These are phyloP conservation scores for Gypsophila paniculata DNA, from an alignment of 179 eudicot genomes.

Conservation along the genomic window DNA sequence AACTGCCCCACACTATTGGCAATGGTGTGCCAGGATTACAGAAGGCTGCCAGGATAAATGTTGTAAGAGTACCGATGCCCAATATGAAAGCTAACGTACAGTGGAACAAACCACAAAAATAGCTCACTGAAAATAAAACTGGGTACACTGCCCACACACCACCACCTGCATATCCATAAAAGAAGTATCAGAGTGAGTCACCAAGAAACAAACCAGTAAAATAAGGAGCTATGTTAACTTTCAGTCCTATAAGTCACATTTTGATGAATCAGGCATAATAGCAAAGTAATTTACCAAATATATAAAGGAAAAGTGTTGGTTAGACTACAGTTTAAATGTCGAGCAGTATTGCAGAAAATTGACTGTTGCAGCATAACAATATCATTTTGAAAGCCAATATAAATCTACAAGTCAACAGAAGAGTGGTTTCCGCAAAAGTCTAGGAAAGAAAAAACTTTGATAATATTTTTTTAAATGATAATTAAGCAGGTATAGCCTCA, in stretches of 20 bases:
- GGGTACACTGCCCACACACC: constrained; percentile 91
- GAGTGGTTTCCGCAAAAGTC: neutral
- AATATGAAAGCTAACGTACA: constrained; percentile 42
- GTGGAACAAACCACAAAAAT: constrained; percentile 51
- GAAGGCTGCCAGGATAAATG: constrained; percentile 68
- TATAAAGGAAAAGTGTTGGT: neutral
- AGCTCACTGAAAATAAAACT: constrained; percentile 60
- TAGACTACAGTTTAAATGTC: neutral
- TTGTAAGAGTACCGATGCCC: constrained; percentile 56
- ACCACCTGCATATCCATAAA: constrained; percentile 55
- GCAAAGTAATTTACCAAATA: neutral
- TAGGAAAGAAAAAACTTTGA: neutral
- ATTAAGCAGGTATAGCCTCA: neutral
- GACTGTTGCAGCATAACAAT: neutral
- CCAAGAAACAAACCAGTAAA: neutral
- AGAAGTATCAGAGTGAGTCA: constrained; percentile 14
- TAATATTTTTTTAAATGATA: neutral
- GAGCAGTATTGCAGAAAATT: neutral
- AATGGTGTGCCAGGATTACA: constrained; percentile 77
- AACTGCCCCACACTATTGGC: constrained; percentile 72
- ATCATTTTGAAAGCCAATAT: neutral
- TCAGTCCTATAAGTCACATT: constrained; percentile 8
- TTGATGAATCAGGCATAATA: neutral
- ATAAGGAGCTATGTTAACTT: neutral
- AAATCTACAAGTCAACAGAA: neutral